Conservation (phyloP, 768 basidiomycete species). For the Boletellus emodensis region DNA sequence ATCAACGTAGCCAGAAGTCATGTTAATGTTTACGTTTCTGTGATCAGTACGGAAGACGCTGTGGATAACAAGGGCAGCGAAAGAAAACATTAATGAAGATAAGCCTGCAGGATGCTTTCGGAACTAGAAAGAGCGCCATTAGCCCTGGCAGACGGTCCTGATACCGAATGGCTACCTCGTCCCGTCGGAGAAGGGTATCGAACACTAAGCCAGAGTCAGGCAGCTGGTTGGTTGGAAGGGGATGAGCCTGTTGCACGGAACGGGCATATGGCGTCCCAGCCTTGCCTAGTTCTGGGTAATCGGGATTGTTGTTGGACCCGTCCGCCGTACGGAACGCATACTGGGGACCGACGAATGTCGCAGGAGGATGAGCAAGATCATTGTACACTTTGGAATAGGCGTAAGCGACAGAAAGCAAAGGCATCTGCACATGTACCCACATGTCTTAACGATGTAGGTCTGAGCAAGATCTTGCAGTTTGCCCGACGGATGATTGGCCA, state of each 20-base stretch:
- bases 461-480: conserved; percentile 37
- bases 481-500: conserved; percentile 56
- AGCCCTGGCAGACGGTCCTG: neutral
- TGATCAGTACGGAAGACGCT: conserved; percentile 85
- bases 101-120: conserved; percentile 73
- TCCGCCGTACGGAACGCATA: conserved; percentile 73
- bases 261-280: conserved; percentile 79
- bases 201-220: conserved; percentile 81
- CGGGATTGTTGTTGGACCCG: conserved; percentile 72
- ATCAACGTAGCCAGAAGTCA: conserved; percentile 86
- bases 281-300: conserved; percentile 68
- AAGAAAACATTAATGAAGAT: conserved; percentile 76
- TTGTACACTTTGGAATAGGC: conserved; percentile 56
- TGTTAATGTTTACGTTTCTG: conserved; percentile 61
- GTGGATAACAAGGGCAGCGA: conserved; percentile 80
- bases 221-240: conserved; percentile 61
- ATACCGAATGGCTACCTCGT: conserved; percentile 43
- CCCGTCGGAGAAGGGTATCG: conserved; percentile 71
- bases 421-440: conserved; percentile 39
- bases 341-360: conserved; percentile 59
- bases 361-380: conserved; percentile 76
- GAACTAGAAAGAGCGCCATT: conserved; percentile 44
- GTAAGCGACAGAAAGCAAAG: neutral
- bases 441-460: conserved; percentile 42
- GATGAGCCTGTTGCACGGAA: conserved; percentile 68